These are phyloP conservation scores for Chenopodium suecicum DNA, from an alignment of 148 eudicot genomes.

Conservation along the genomic window DNA sequence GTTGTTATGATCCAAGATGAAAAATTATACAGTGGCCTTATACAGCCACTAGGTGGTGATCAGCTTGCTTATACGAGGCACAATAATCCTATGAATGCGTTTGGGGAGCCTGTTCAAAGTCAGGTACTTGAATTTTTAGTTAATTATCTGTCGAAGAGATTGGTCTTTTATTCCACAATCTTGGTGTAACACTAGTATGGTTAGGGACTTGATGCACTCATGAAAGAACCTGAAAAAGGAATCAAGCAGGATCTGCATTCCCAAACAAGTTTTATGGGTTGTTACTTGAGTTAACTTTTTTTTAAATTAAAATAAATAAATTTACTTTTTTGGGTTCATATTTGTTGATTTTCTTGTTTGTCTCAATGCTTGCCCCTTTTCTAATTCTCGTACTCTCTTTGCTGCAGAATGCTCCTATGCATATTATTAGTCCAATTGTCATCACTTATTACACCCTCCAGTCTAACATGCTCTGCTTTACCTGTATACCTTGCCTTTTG, in stretches of 20 bases:
- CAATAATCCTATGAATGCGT: slow-evolving; percentile 19
- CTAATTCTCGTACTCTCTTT: background rate
- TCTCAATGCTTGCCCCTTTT: background rate
- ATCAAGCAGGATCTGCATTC: background rate
- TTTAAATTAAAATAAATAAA: too few relatives aligned
- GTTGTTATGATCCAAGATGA: background rate
- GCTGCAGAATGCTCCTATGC: background rate
- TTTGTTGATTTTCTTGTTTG: background rate
- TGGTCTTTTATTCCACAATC: background rate
- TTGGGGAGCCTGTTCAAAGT: slow-evolving; percentile 67
- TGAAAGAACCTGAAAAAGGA: background rate
- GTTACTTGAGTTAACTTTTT: too few relatives aligned
- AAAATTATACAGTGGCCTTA: background rate
- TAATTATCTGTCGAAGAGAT: background rate
- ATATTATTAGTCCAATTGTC: too few relatives aligned
- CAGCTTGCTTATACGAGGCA: background rate
- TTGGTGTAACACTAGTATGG: background rate
- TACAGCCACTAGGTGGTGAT: slow-evolving; percentile 1
- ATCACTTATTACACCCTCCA: background rate
- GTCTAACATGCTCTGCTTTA: too few relatives aligned
- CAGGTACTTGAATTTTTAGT: slow-evolving; percentile 41
- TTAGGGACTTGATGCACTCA: background rate
- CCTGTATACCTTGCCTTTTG: background rate
- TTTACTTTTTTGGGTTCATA: background rate
- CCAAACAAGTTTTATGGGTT: background rate